A percentile compares a stretch with the other conserved stretches of the same genome.
phyloP scores from a whole-genome alignment of 345 rosid genomes.

The Gossypium bickii region DNA sequence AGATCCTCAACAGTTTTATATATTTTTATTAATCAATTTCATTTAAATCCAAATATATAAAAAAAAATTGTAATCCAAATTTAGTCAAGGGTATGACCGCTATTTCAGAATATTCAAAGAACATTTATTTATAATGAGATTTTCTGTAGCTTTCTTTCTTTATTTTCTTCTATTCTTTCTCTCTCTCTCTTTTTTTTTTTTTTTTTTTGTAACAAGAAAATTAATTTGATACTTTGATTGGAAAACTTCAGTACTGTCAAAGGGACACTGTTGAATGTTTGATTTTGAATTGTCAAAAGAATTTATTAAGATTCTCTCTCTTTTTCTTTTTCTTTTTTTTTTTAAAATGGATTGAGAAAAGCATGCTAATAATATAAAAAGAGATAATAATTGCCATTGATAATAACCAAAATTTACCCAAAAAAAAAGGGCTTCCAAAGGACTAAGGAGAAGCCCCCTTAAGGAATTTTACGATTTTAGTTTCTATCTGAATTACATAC shows the following conservation, averaged over 20 bases:
- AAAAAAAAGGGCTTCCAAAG: constrained; percentile 12
- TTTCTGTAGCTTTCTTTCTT: background rate
- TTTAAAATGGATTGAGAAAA: background rate
- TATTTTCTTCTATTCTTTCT: background rate
- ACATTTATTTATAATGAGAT: background rate
- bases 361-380: background rate
- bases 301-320: background rate
- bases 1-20: too few species aligned
- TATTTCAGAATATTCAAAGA: background rate
- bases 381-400: constrained; percentile 1
- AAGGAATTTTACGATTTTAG: background rate
- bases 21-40: too few species aligned
- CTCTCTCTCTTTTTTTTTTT: too few species aligned
- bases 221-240: too few species aligned
- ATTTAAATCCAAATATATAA: too few species aligned
- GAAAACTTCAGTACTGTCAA: background rate
- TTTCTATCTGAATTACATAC: background rate
- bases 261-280: background rate
- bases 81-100: constrained; percentile 20
- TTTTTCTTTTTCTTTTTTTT: background rate
- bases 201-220: too few species aligned
- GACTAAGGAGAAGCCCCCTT: background rate
- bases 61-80: too few species aligned
- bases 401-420: constrained; percentile 5
- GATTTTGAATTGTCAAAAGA: constrained; percentile 7